Evolutionary conservation across 139 green algal genomes (phyloP).

Genomic region (Penium margaritaceum): DNA sequence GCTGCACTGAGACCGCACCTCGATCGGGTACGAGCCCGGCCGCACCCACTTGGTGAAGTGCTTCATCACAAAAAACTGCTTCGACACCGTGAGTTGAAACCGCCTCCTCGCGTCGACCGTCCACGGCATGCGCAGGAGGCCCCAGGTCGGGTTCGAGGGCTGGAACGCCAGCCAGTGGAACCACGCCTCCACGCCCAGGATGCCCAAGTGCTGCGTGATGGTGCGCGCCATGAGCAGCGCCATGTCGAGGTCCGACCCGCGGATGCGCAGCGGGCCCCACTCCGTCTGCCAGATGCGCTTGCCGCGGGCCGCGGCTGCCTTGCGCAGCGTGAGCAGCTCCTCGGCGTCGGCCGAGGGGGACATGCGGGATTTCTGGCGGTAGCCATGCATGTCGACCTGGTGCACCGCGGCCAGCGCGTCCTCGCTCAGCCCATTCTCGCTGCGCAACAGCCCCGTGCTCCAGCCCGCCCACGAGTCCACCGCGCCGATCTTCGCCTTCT

Average conservation of each 20-base stretch:
- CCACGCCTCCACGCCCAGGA: slow-evolving; percentile 4
- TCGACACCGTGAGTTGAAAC: neutral
- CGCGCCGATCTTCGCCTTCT: neutral
- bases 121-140: neutral
- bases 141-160: neutral
- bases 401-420: neutral
- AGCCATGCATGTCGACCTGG: neutral
- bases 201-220: slow-evolving; percentile 34
- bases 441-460: neutral
- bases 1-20: neutral
- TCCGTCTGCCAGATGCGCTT: slow-evolving; percentile 45
- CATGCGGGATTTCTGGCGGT: neutral
- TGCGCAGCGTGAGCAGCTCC: neutral
- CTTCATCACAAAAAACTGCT: slow-evolving; percentile 6
- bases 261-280: slow-evolving; percentile 23
- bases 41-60: neutral
- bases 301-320: slow-evolving; percentile 6
- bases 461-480: neutral
- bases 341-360: neutral
- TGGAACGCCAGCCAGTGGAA: slow-evolving; percentile 4
- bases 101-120: neutral
- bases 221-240: slow-evolving; percentile 24
- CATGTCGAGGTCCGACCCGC: slow-evolving; percentile 2
- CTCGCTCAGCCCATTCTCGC: neutral
- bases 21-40: neutral